Conservation (phyloP, 495 filamentous ascomycete genomes). For the Penicillium coprophilum region DNA sequence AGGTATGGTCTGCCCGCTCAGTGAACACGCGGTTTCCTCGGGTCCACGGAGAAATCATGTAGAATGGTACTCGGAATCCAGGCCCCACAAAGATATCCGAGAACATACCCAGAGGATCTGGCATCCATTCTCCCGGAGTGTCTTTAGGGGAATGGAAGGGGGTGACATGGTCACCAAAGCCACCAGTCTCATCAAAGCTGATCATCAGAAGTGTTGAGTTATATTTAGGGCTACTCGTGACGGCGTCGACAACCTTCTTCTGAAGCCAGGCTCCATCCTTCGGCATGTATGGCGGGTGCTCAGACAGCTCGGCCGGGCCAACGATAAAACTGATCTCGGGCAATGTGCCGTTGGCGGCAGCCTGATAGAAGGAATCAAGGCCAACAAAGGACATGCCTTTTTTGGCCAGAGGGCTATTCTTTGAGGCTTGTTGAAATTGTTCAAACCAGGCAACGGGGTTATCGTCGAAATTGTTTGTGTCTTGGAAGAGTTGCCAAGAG, state of each 20-base stretch:
- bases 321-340: slow-evolving; percentile 55
- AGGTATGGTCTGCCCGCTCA: slow-evolving; percentile 57
- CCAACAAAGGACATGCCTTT: slow-evolving; percentile 47
- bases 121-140: slow-evolving; percentile 56
- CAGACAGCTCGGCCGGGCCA: slow-evolving; percentile 51
- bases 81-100: slow-evolving; percentile 53
- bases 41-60: slow-evolving; percentile 58
- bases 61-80: slow-evolving; percentile 54
- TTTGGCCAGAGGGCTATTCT: slow-evolving; percentile 37
- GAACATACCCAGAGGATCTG: slow-evolving; percentile 49
- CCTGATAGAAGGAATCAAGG: slow-evolving; percentile 50
- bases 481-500: slow-evolving; percentile 55
- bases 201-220: slow-evolving; percentile 51
- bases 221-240: slow-evolving; percentile 51
- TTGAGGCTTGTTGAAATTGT: slow-evolving; percentile 50
- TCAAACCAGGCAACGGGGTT: slow-evolving; percentile 55
- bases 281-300: slow-evolving; percentile 54
- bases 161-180: slow-evolving; percentile 55
- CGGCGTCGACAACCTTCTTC: slow-evolving; percentile 53
- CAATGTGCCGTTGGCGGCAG: slow-evolving; percentile 52
- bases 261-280: slow-evolving; percentile 59
- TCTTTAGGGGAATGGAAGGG: slow-evolving; percentile 53
- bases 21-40: slow-evolving; percentile 55
- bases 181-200: slow-evolving; percentile 56
- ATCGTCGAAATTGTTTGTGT: slow-evolving; percentile 56